Evolutionary conservation across 768 basidiomycete genomes (phyloP), one percentile per base, ranked within the genome.

Genomic region (Boletus rubropictus): DNA sequence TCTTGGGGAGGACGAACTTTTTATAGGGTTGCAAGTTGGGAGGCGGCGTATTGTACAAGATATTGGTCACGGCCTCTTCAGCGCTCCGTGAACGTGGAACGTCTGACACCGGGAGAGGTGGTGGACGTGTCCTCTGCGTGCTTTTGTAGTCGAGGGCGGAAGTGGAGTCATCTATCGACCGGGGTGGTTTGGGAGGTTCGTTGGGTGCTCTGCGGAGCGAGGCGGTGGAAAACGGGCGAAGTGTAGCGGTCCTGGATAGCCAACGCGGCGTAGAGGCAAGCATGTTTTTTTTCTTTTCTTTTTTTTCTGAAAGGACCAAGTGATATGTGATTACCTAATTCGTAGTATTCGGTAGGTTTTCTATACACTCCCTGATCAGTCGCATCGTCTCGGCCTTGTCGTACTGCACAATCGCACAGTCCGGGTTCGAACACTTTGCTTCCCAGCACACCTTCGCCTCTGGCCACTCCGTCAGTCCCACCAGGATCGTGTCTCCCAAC

Each of bases 61-160:
- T 97, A 61, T 97, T 97, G 27, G 92, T 94, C 28, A 98, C 95
- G 25, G 95, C 92, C 69, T 98, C 92, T 66, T 96, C 93, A 17
- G 94, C 94, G 9, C 78, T 85, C 39, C 91, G 80, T 11, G 80
- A 74, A 42, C 89, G 79, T 3, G 90, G 92, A n/a, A 88, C 66
- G 60, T 94, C 89, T 64, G 83, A 89, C 10, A 79, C 76, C 0
- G 93, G 93, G 14, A 96, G 76, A 15, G 90, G 89, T 2, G 92
- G 91, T 6, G 91, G 90, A 21, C 84, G 72, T 45, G 72, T 71
- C 49, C 76, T 75, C 51, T 90, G 88, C 7, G 76, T 64, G 28
- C 72, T 75, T 69, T 94, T 94, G 74, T 93, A 98, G 67, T 94
- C 93, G 56, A 95, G 73, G 10, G 95, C 95, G 17, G 90, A 93